These are phyloP conservation scores for Tricholoma sp. DNA, from an alignment of 768 basidiomycete genomes.

Conservation along the genomic window DNA sequence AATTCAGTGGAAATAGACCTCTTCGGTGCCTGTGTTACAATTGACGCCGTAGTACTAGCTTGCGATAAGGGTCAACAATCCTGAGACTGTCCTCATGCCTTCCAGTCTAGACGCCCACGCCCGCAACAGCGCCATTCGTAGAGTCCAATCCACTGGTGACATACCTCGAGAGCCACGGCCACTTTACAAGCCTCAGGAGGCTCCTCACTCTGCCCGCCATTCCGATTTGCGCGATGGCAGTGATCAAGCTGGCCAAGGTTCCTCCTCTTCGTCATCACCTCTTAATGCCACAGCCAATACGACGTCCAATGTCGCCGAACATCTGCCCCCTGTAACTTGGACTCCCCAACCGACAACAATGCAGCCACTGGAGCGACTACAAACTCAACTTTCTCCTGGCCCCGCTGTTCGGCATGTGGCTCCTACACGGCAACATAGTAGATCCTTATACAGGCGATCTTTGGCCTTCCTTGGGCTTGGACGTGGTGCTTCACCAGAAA, in stretches of 20 bases:
- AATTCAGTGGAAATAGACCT: too few relatives aligned
- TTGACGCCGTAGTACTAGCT: neutral
- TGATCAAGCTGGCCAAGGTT: neutral
- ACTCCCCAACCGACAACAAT: neutral
- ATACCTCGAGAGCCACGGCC: slow-evolving; percentile 28
- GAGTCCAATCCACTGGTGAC: slow-evolving; percentile 36
- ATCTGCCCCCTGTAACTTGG: neutral
- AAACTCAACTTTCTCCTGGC: neutral
- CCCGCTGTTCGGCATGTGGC: neutral
- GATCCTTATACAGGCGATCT: slow-evolving; percentile 21
- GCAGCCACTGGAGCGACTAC: neutral
- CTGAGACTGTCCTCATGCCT: neutral
- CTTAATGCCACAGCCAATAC: neutral
- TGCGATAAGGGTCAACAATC: neutral
- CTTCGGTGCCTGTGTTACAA: neutral
- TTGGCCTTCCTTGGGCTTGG: slow-evolving; percentile 50
- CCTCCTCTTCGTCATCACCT: neutral
- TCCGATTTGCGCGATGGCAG: slow-evolving; percentile 11
- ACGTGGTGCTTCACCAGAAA: slow-evolving; percentile 40
- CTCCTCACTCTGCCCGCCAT: slow-evolving; percentile 16
- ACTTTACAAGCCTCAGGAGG: slow-evolving; percentile 7
- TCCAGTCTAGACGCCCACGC: slow-evolving; percentile 11
- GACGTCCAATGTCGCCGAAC: neutral
- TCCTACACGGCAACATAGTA: slow-evolving; percentile 2
- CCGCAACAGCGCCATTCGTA: slow-evolving; percentile 25